These are phyloP conservation scores for Parastagonospora avenae DNA, from an alignment of 2,329 filamentous ascomycete genomes.

Conservation along the genomic window DNA sequence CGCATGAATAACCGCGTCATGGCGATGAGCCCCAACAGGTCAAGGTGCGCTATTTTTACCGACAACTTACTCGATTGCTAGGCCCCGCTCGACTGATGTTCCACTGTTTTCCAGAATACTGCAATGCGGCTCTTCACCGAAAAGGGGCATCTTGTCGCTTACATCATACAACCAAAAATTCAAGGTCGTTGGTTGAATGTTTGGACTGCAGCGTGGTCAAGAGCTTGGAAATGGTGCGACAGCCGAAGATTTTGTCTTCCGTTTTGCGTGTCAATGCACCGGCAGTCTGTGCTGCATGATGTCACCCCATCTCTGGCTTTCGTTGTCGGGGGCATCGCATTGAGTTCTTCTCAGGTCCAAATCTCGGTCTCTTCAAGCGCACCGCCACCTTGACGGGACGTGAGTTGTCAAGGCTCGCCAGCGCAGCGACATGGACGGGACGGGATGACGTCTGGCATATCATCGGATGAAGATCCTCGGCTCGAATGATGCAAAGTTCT, in stretches of 20 bases:
- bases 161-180: too few species aligned
- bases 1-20: too few species aligned
- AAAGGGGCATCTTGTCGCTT: too few species aligned
- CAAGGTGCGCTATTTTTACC: too few species aligned
- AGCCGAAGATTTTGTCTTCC: constrained; percentile 12
- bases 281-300: constrained; percentile 22
- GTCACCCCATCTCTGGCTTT: constrained; percentile 17
- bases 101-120: too few species aligned
- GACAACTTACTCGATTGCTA: too few species aligned
- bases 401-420: constrained; percentile 35
- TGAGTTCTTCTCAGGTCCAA: constrained; percentile 11
- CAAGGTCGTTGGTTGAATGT: too few species aligned
- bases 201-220: constrained; percentile 13
- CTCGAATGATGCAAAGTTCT: constrained; percentile 1
- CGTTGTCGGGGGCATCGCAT: constrained; percentile 5
- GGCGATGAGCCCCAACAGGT: too few species aligned
- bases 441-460: constrained; percentile 6
- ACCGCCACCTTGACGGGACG: constrained; percentile 14
- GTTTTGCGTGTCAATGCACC: constrained; percentile 18
- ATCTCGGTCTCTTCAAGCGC: constrained; percentile 9
- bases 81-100: too few species aligned
- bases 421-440: constrained; percentile 20
- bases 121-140: too few species aligned
- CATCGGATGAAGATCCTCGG: constrained; percentile 1
- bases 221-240: constrained; percentile 22